Percentiles rank a stretch among this genome's conserved stretches.
These are phyloP conservation scores for Viola odorata DNA, from an alignment of 345 rosid species.

Conservation along the genomic window DNA sequence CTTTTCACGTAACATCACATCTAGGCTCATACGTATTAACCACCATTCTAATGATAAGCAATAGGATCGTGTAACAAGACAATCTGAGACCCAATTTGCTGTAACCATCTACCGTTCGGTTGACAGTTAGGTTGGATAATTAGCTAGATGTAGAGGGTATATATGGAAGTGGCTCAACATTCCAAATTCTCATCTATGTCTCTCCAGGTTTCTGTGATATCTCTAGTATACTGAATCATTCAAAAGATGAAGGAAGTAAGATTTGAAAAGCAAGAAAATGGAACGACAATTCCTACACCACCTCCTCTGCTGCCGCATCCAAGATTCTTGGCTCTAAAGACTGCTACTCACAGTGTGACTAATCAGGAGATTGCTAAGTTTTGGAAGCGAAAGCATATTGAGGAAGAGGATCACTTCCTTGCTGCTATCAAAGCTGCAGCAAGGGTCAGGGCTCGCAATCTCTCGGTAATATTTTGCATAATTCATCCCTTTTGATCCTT, in stretches of 20 bases:
- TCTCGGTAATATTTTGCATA: constrained; percentile 42
- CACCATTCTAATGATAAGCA: not conserved
- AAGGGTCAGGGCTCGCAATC: constrained; percentile 62
- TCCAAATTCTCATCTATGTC: not conserved
- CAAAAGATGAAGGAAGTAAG: constrained; percentile 39
- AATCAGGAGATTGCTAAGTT: constrained; percentile 72
- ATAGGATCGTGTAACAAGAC: too few species aligned
- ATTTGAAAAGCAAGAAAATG: constrained; percentile 20
- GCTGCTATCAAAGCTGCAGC: constrained; percentile 93
- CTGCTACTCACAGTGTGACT: constrained; percentile 44
- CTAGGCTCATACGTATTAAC: not conserved
- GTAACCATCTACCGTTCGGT: constrained; percentile 9
- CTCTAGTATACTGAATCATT: not conserved
- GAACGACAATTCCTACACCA: constrained; percentile 32
- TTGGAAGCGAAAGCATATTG: constrained; percentile 66
- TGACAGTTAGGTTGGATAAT: constrained; percentile 63
- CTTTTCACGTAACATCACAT: not conserved
- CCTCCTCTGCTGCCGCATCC: constrained; percentile 52
- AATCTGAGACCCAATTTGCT: too few species aligned
- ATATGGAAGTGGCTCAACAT: constrained; percentile 1
- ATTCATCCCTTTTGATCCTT: not conserved
- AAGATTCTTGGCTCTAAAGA: constrained; percentile 34
- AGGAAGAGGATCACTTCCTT: constrained; percentile 79
- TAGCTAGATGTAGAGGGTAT: constrained; percentile 18
- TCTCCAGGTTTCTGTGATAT: not conserved